Evolutionary conservation across 106 monocot genomes (phyloP).

Genomic region (Dendrobium huoshanense): DNA sequence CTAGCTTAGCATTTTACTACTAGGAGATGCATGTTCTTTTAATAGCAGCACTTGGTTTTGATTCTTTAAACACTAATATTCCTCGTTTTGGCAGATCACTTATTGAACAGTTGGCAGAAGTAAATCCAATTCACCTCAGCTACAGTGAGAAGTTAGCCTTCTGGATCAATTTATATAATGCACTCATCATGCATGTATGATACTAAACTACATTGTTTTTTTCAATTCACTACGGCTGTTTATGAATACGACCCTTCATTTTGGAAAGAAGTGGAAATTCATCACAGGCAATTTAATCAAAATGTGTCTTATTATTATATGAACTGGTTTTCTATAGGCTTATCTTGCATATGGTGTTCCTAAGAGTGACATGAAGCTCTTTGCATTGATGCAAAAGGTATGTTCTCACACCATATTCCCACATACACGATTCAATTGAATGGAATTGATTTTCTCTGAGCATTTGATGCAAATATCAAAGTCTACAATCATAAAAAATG

Average conservation of each 20-base stretch:
- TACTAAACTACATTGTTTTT: background rate
- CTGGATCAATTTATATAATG: constrained; percentile 95
- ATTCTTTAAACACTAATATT: background rate
- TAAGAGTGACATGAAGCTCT: constrained; percentile 68
- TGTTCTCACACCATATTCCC: background rate
- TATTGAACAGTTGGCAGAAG: constrained; percentile 73
- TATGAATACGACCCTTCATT: background rate
- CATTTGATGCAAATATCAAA: background rate
- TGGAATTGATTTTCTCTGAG: background rate
- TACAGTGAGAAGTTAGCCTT: constrained; percentile 69
- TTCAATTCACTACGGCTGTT: background rate
- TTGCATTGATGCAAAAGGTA: constrained; percentile 93
- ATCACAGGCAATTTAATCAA: background rate
- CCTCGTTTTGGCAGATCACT: constrained; percentile 34
- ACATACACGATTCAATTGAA: background rate
- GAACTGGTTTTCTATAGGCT: constrained; percentile 38
- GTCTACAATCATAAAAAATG: background rate
- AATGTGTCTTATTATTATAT: background rate
- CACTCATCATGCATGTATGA: constrained; percentile 89
- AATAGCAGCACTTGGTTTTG: background rate
- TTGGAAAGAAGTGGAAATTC: background rate
- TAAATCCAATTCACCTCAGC: constrained; percentile 63
- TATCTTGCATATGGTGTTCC: constrained; percentile 96
- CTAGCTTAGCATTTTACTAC: background rate
- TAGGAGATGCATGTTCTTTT: background rate